phyloP scores from a whole-genome alignment of 306 rosid genomes.

The Benincasa hispida region DNA sequence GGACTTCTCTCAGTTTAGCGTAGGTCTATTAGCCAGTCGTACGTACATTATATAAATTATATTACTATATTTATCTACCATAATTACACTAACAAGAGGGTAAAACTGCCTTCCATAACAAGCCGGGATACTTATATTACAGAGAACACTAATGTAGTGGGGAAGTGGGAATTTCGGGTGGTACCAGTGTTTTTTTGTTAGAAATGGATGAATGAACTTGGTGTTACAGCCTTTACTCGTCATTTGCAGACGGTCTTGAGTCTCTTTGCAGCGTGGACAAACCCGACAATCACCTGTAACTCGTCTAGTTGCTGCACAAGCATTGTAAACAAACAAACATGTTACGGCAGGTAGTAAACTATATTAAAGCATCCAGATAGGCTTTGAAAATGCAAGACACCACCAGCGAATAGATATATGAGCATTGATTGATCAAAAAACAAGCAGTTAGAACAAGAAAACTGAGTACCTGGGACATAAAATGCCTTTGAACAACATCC shows the following conservation, averaged over 20 bases:
- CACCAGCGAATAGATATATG: neutral
- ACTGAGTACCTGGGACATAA: slow-evolving; percentile 77
- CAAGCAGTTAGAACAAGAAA: neutral
- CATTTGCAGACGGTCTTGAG: slow-evolving; percentile 85
- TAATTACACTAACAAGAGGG: slow-evolving; percentile 11
- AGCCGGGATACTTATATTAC: slow-evolving; percentile 4
- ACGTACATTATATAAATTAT: slow-evolving; percentile 1
- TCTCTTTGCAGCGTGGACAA: slow-evolving; percentile 88
- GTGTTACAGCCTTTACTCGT: slow-evolving; percentile 11
- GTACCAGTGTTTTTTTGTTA: neutral
- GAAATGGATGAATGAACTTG: slow-evolving; percentile 1
- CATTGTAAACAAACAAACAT: neutral
- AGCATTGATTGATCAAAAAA: neutral
- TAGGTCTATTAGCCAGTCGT: slow-evolving; percentile 2
- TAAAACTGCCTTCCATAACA: neutral
- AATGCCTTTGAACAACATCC: slow-evolving; percentile 96
- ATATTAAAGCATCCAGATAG: neutral
- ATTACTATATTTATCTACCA: slow-evolving; percentile 1
- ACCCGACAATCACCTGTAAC: slow-evolving; percentile 88
- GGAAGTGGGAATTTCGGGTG: slow-evolving; percentile 3
- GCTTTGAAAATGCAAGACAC: neutral
- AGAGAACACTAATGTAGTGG: neutral
- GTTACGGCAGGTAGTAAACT: neutral
- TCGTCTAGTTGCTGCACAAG: slow-evolving; percentile 84
- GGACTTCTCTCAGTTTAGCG: neutral